Base-by-base conservation (phyloP, 768 basidiomycete genomes). In the Strobilomyces dryophilus region DNA sequence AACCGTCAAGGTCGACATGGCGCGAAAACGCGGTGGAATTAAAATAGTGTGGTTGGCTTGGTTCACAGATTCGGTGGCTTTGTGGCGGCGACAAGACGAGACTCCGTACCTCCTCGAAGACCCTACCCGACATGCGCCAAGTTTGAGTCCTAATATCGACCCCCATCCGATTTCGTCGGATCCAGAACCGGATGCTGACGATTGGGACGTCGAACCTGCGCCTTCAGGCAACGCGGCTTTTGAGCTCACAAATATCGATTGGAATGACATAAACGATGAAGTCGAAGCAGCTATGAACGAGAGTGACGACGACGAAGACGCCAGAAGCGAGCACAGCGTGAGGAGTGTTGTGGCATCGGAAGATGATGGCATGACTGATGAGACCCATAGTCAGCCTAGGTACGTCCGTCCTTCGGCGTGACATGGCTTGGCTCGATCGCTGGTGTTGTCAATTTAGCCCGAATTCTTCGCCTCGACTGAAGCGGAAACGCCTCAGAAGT, bases 1-100 rank as follows among this genome's bases (percentile, higher is more conserved):
- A 32, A 98, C 95, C 0, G 86, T 87, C 58, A 99, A 99, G 72
- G 93, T 95, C 1, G 87, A 93, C 64, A 74, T 79, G 49, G 93
- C 94, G 1, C 80, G 87, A 39, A 81, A 81, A 64, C 80, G 82
- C n/a, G 83, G 85, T 7, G 81, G 81, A 21, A 82, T 90, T 64
- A 84, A 87, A 66, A 83, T 98, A 55, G 92, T 98, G 18, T 90
- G 89, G 83, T 70, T 89, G 8, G 76, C 80, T 9, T 99, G 95
- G 95, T 88, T 98, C 63, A 84, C 81, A 31, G 89, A 95, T 66
- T 92, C 87, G 11, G 74, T 95, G 52, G 86, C 89, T n/a, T 74
- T 85, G n/a, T 98, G 95, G 93, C 73, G 73, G 49, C 82, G 82
- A 51, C 86, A 89, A 64, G 84, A 88, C 57, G 95, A 97, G 71